These are phyloP conservation scores for Violaceomyces palustris DNA, from an alignment of 1,284 basidiomycete species.

Conservation along the genomic window DNA sequence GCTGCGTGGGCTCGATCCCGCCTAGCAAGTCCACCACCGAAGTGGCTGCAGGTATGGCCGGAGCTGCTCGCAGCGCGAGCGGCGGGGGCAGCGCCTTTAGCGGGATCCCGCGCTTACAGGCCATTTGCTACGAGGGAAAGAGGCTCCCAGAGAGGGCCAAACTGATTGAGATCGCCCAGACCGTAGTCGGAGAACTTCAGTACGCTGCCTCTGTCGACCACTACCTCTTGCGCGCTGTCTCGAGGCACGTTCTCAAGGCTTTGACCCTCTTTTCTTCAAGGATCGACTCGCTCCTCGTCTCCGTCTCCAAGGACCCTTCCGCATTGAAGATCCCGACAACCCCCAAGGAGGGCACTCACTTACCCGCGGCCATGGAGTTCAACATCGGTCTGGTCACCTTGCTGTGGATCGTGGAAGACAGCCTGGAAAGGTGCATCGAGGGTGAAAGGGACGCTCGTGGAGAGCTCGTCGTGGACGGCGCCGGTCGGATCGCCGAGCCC, in stretches of 20 bases:
- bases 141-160: conserved; percentile 38
- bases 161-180: conserved; percentile 43
- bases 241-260: conserved; percentile 47
- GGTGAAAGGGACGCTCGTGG: conserved; percentile 33
- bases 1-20: conserved; percentile 9
- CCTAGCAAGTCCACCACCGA: conserved; percentile 7
- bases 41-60: conserved; percentile 25
- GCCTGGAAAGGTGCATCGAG: conserved; percentile 48
- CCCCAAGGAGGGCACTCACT: conserved; percentile 29
- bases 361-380: conserved; percentile 47
- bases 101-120: conserved; percentile 27
- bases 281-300: conserved; percentile 47
- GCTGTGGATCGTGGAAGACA: conserved; percentile 50
- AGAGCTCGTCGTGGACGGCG: conserved; percentile 31
- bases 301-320: conserved; percentile 29
- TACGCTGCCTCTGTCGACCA: conserved; percentile 42
- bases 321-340: conserved; percentile 37
- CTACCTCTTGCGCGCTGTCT: conserved; percentile 48
- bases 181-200: conserved; percentile 43
- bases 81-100: neutral
- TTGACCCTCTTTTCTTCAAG: conserved; percentile 48
- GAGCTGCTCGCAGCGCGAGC: conserved; percentile 15
- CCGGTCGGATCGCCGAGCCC: conserved; percentile 25
- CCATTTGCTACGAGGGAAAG: conserved; percentile 40
- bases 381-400: conserved; percentile 47